phyloP scores from a whole-genome alignment of 148 eudicot genomes.

The Heliamphora exappendiculata region DNA sequence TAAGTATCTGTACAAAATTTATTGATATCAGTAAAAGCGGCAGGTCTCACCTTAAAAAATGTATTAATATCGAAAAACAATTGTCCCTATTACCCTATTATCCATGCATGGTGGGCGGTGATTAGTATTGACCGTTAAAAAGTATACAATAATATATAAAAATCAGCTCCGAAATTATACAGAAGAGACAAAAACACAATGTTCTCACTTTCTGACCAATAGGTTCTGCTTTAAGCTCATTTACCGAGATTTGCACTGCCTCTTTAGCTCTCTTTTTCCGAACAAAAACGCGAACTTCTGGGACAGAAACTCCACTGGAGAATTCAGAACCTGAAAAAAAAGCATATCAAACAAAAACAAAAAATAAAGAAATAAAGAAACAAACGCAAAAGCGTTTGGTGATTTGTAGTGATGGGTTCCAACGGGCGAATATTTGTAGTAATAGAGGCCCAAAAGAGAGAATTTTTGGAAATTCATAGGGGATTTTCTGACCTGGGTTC shows the following conservation, averaged over 20 bases:
- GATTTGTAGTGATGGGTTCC: background rate
- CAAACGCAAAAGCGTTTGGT: background rate
- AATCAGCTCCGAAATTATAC: background rate
- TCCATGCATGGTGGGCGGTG: too few species aligned
- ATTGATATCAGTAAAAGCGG: too few species aligned
- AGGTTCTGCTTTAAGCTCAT: constrained; percentile 11
- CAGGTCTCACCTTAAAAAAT: too few species aligned
- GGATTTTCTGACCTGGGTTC: constrained; percentile 12
- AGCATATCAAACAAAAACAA: background rate
- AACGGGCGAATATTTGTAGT: background rate
- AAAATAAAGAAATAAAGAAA: background rate
- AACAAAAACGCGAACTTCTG: constrained; percentile 9
- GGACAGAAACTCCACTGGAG: background rate
- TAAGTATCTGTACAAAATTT: too few species aligned
- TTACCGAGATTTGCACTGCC: background rate
- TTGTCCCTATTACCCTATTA: too few species aligned
- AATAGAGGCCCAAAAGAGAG: background rate
- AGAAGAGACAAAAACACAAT: background rate
- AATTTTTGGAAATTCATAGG: background rate
- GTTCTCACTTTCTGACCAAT: constrained; percentile 1
- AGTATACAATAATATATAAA: background rate
- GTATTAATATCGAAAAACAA: too few species aligned
- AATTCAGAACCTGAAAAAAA: constrained; percentile 1
- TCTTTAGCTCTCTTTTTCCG: constrained; percentile 15
- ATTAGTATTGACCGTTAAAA: too few species aligned